These are phyloP conservation scores for Saccharomycodes ludwigii DNA, from an alignment of 805 yeast species.

Conservation along the genomic window DNA sequence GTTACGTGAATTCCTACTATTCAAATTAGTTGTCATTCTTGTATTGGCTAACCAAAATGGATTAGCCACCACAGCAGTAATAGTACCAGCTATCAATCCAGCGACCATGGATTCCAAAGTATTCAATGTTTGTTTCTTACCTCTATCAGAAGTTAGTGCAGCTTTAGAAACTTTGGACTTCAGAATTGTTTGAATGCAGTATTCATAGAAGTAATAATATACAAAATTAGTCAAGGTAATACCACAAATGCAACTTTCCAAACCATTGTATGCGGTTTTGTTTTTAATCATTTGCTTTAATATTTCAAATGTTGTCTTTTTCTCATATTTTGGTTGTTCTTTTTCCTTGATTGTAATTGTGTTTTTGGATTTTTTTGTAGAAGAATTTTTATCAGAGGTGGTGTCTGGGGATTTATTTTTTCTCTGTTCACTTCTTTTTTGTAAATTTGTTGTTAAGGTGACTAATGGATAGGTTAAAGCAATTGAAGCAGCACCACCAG, in stretches of 20 bases:
- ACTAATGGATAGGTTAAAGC: constrained; percentile 82
- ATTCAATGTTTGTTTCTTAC: constrained; percentile 28
- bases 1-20: constrained; percentile 21
- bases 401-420: constrained; percentile 23
- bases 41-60: constrained; percentile 96
- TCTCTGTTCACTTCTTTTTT: constrained; percentile 40
- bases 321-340: constrained; percentile 28
- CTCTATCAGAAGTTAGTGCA: constrained; percentile 7
- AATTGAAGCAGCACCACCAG: constrained; percentile 85
- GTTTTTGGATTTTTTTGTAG: constrained; percentile 10
- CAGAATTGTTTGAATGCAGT: constrained; percentile 38
- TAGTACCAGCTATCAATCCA: constrained; percentile 80
- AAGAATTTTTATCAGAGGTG: constrained; percentile 9
- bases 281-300: too few species aligned
- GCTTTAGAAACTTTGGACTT: constrained; percentile 5
- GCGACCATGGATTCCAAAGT: constrained; percentile 60
- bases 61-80: constrained; percentile 70
- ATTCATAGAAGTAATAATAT: constrained; percentile 84
- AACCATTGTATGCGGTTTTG: constrained; percentile 65
- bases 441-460: constrained; percentile 79
- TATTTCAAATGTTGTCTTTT: constrained; percentile 49
- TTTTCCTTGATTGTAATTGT: constrained; percentile 14
- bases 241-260: constrained; percentile 80
- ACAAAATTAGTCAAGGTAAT: constrained; percentile 77
- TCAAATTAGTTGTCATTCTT: constrained; percentile 53